Evolutionary conservation across 495 filamentous ascomycete genomes (phyloP), one percentile per base, ranked within the genome.

Genomic region (Penicillium alfredii): DNA sequence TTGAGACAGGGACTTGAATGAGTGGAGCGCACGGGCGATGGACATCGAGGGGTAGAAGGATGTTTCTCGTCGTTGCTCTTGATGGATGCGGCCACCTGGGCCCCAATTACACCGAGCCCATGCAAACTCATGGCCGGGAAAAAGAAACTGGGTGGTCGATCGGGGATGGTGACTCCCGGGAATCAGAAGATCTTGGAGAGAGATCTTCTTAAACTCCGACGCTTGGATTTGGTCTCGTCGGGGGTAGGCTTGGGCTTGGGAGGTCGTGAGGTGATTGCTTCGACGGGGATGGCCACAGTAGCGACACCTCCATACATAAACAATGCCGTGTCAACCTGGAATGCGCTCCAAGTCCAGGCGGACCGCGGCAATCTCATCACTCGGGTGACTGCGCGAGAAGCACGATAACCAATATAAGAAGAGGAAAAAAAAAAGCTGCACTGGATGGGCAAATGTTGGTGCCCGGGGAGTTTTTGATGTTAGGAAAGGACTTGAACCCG

Each of bases 31-130:
- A 38, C 26, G 6, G 46, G 36, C 1, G 50, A 48, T 1, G 20
- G 28, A 10, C 43, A 33, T 18, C 12, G 40, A 3, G 53, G 44
- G 4, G 49, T 43, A 2, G 44, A 15, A 3, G 43, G 28, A 8
- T 33, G 36, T 29, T 51, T 51, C 11, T 55, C 44, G 30, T 57
- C 53, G 30, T 36, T 46, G 27, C 36, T 45, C 30, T 57, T 57
- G 44, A 54, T 41, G 1, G 53, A 51, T 11, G 46, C 47, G 33
- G 53, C 51, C 41, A 57, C 53, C 39, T 57, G 53, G 30, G 53
- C 53, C 44, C 53, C 53, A 41, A 57, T 57, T 27, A 57, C 53
- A n/a, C 53, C 53, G 15, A 57, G 51, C 14, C 53, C 53, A 39
- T 57, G 53, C 27, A 57, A 38, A 43, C 51, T 55, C 53, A 57